Evolutionary conservation across 305 asterid species (phyloP).

Genomic region (Rubia tinctorum): DNA sequence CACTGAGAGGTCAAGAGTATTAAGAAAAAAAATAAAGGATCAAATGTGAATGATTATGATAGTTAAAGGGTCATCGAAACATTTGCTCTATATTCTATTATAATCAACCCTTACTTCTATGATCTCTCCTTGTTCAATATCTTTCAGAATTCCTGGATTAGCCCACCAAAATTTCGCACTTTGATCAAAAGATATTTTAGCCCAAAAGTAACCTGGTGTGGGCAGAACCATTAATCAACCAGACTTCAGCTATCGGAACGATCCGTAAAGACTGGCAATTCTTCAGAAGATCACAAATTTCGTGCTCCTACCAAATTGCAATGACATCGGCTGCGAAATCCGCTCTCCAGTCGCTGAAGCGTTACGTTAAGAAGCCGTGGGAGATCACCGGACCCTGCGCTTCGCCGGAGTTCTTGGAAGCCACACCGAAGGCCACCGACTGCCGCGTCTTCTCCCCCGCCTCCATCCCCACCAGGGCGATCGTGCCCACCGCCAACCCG

Average conservation of each 20-base stretch:
- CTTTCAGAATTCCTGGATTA: not conserved
- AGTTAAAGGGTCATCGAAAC: too few relatives aligned
- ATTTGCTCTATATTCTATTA: too few relatives aligned
- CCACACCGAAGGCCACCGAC: slow-evolving; percentile 89
- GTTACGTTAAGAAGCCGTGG: slow-evolving; percentile 91
- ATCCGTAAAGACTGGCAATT: not conserved
- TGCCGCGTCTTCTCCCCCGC: slow-evolving; percentile 84
- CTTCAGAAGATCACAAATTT: not conserved
- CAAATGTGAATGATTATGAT: too few relatives aligned
- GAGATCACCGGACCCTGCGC: slow-evolving; percentile 76
- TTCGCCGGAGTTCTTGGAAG: slow-evolving; percentile 51
- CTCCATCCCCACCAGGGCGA: slow-evolving; percentile 52
- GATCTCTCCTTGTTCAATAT: too few relatives aligned
- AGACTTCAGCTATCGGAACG: not conserved
- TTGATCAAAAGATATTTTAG: too few relatives aligned
- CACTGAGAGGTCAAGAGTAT: too few relatives aligned
- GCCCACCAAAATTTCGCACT: not conserved
- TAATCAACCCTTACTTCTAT: too few relatives aligned
- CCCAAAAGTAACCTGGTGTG: too few relatives aligned
- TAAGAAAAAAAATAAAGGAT: too few relatives aligned
- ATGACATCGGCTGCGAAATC: slow-evolving; percentile 73
- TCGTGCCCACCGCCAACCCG: slow-evolving; percentile 78
- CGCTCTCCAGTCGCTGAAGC: slow-evolving; percentile 56
- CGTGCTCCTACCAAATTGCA: not conserved
- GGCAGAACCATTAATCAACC: not conserved